Conservation (phyloP, 208 protist genomes). For the Trypanosoma avium region DNA sequence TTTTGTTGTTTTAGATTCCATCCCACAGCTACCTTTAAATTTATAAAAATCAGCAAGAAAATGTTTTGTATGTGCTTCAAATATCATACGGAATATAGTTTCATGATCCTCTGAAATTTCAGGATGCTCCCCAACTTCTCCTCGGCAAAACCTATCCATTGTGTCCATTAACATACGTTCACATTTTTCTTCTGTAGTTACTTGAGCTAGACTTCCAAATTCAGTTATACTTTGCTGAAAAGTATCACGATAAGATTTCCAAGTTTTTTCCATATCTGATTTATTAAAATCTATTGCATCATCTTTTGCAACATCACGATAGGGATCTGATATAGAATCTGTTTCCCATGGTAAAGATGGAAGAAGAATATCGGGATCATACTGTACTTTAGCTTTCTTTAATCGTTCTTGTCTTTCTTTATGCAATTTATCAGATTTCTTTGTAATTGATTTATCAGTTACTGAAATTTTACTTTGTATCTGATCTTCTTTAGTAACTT, state of each 20-base stretch:
- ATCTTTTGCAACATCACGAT: constrained; percentile 63
- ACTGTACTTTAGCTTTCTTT: constrained; percentile 70
- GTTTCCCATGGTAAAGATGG: constrained; percentile 86
- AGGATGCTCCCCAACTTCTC: constrained; percentile 78
- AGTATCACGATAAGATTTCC: constrained; percentile 67
- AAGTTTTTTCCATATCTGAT: constrained; percentile 76
- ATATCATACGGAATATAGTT: constrained; percentile 74
- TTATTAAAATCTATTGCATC: constrained; percentile 80
- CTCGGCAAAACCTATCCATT: constrained; percentile 72
- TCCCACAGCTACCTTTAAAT: constrained; percentile 70
- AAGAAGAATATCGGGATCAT: constrained; percentile 80
- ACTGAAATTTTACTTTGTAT: constrained; percentile 13
- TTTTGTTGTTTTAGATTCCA: constrained; percentile 73
- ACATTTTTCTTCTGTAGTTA: constrained; percentile 76
- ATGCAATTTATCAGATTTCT: constrained; percentile 72
- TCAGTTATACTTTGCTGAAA: constrained; percentile 85
- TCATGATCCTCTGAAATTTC: constrained; percentile 68
- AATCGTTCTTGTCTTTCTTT: constrained; percentile 76
- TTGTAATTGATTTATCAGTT: constrained; percentile 33
- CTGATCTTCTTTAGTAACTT: constrained; percentile 48
- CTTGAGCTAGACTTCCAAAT: constrained; percentile 81
- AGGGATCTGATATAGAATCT: constrained; percentile 83
- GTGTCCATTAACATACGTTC: constrained; percentile 81
- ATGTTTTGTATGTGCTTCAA: constrained; percentile 88
- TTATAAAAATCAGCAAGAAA: constrained; percentile 89